phyloP scores from a whole-genome alignment of 352 stramenopile genomes.

The Globisporangium barbulae region DNA sequence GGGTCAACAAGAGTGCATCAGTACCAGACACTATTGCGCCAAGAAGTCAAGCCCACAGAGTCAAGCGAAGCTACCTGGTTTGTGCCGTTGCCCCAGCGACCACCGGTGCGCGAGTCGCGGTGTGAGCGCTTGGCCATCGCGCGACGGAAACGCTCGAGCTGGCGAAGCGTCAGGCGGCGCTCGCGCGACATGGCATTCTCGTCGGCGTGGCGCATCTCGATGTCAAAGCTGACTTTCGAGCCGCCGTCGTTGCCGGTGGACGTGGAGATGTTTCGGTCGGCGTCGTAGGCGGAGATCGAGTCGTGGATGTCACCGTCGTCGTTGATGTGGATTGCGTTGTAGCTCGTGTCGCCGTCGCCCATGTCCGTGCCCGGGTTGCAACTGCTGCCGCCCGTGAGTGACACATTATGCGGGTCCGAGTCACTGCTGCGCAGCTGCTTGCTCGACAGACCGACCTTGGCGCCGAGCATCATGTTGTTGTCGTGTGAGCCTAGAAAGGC shows the following conservation, averaged over 20 bases:
- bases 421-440: conserved; percentile 10
- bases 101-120: conserved; percentile 5
- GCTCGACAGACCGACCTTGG: conserved; percentile 8
- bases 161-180: conserved; percentile 24
- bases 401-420: background rate
- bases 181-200: conserved; percentile 14
- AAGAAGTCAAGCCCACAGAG: background rate
- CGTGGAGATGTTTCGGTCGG: background rate
- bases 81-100: conserved; percentile 9
- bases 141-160: conserved; percentile 33
- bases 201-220: conserved; percentile 4
- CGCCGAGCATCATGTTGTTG: conserved; percentile 10
- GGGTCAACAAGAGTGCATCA: background rate
- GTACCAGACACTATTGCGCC: background rate
- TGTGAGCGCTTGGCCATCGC: conserved; percentile 24
- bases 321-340: conserved; percentile 19
- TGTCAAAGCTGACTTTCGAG: conserved; percentile 15
- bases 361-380: conserved; percentile 11
- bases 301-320: conserved; percentile 4
- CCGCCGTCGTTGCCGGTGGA: background rate
- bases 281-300: background rate
- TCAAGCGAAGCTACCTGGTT: conserved; percentile 9
- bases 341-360: conserved; percentile 18
- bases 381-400: background rate
- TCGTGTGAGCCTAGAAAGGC: background rate